Evolutionary conservation across 2,329 filamentous ascomycete species (phyloP).

Genomic region (Penicillium hordei): DNA sequence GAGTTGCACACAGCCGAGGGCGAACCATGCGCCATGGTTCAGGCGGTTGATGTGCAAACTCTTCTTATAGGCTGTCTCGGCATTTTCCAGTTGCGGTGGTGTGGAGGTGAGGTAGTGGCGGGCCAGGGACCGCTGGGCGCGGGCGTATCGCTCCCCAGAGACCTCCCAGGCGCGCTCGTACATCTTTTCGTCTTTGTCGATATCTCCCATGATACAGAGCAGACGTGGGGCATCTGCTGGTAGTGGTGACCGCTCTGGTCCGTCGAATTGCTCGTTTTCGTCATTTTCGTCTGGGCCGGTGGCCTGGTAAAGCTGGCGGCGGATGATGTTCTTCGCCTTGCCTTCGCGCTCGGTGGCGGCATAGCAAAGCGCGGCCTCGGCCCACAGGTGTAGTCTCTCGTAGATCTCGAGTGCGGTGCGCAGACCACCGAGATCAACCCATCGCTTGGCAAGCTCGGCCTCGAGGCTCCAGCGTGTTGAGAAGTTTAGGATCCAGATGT

Average conservation of each 20-base stretch:
- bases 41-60: conserved; percentile 78
- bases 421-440: conserved; percentile 83
- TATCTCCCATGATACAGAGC: conserved; percentile 90
- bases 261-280: conserved; percentile 60
- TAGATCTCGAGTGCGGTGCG: conserved; percentile 94
- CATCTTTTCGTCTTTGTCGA: conserved; percentile 70
- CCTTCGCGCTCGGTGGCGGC: conserved; percentile 77
- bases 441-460: conserved; percentile 87
- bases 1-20: conserved; percentile 83
- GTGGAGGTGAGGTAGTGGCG: conserved; percentile 70
- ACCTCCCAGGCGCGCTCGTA: conserved; percentile 88
- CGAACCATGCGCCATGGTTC: conserved; percentile 82
- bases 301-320: conserved; percentile 74
- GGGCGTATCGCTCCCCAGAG: conserved; percentile 74
- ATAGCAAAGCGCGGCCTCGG: conserved; percentile 88
- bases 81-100: conserved; percentile 61
- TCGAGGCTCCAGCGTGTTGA: conserved; percentile 93
- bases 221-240: conserved; percentile 82
- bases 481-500: conserved; percentile 79
- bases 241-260: conserved; percentile 66
- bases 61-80: conserved; percentile 73
- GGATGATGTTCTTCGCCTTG: conserved; percentile 74
- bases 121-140: conserved; percentile 84
- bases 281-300: conserved; percentile 51
- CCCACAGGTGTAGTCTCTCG: conserved; percentile 88